Base-by-base conservation (phyloP, 148 eudicot species). In the Rhododendron kiyosumense region DNA sequence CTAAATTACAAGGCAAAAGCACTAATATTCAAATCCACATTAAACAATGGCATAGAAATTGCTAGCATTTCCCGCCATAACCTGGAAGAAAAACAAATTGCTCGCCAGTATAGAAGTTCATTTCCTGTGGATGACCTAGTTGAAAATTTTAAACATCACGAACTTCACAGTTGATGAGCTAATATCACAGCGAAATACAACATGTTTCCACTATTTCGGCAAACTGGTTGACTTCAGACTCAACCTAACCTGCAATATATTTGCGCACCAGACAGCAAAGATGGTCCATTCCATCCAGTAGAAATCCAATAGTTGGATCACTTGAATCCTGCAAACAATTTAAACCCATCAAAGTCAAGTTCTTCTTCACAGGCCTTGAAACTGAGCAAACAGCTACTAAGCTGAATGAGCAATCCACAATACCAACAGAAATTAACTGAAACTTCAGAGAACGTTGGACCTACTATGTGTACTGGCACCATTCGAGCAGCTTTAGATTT, bases 241-340 rank as follows among this genome's bases (percentile, higher is more conserved):
- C 77, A 86, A 54, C 45, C 89, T 78, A 84, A 97, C 99, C 99
- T 93, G 99, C 98, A 83, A 95, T 95, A 88, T 97, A 97, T 90
- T 97, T 97, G 92, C 99, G 98, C 84, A 97, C 99, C 82, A 97
- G 89, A 88, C 97, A 91, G 91, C 98, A 93, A 88, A 97, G 99
- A 26, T 85, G 95, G 82, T 95, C 98, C 93, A 97, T 97, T 61
- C 99, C 99, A 87, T 97, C 98, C 85, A 97, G 86, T 84, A 97
- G 75, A 82, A 92, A 97, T 75, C 99, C 99, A 85, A 97, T 93
- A 73, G 99, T 97, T 87, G 99, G 98, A 92, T 97, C 99, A 94
- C 90, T 97, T 85, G 98, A 94, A 90, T 97, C 98, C 99, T 97
- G 94, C 91, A 89, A 84, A 77, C 78, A 86, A 85, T 10, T 6